Conservation (phyloP, 2,329 filamentous ascomycete genomes). For the Beauveria sp. region DNA sequence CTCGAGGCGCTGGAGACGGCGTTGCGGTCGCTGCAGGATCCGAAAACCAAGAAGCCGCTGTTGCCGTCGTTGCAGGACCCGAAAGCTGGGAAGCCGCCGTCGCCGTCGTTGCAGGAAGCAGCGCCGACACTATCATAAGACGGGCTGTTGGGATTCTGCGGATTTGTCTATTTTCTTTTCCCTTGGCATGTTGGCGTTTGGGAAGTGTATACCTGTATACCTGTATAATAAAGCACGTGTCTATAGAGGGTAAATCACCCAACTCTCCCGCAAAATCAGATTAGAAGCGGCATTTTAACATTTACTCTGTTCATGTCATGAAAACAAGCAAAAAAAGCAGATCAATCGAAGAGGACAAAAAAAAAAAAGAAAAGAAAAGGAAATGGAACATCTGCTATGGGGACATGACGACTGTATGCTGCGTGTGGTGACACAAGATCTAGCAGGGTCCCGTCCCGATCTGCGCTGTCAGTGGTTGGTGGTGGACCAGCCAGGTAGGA, state of each 20-base stretch:
- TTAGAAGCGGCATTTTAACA: neutral
- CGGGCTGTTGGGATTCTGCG: neutral
- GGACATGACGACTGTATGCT: neutral
- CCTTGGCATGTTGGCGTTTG: neutral
- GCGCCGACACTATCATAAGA: conserved; percentile 11
- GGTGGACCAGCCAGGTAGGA: neutral
- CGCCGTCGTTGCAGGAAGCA: conserved; percentile 29
- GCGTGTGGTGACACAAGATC: neutral
- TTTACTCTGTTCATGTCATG: neutral
- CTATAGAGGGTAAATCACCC: neutral
- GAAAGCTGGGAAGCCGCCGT: conserved; percentile 47
- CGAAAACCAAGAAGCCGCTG: conserved; percentile 49
- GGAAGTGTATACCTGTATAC: neutral
- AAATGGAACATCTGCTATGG: neutral
- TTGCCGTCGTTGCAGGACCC: conserved; percentile 35
- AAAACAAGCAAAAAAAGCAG: neutral
- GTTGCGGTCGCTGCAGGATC: conserved; percentile 42
- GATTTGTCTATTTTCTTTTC: neutral
- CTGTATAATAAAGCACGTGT: neutral
- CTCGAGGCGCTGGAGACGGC: conserved; percentile 47
- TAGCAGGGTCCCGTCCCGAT: neutral
- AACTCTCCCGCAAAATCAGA: conserved; percentile 6
- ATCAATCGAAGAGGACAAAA: neutral
- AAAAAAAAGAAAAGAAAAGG: neutral
- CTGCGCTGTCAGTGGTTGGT: neutral